Percentiles rank a stretch among this genome's conserved stretches.
phyloP scores from a whole-genome alignment of 1,139 yeast species.

The Chernovozyma aurita region DNA sequence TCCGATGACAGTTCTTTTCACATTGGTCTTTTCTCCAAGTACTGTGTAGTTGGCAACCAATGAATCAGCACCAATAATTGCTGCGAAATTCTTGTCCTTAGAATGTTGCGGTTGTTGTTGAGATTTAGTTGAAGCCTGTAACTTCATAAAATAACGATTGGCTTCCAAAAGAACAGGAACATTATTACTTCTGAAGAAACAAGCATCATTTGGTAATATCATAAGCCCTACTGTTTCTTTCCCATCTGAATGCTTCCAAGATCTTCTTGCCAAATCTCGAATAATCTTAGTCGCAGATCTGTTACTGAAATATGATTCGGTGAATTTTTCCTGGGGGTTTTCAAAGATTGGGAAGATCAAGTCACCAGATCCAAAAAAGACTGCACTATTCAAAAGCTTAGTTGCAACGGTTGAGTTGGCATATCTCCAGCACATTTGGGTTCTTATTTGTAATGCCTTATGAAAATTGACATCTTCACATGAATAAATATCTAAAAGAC shows the following conservation, averaged over 20 bases:
- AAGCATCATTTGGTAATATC: slow-evolving; percentile 58
- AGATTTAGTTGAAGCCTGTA: slow-evolving; percentile 36
- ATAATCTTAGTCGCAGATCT: slow-evolving; percentile 65
- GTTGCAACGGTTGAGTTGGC: slow-evolving; percentile 77
- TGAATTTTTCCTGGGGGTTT: slow-evolving; percentile 25
- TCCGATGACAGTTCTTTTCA: slow-evolving; percentile 79
- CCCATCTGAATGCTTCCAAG: slow-evolving; percentile 75
- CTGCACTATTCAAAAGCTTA: slow-evolving; percentile 67
- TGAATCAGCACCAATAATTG: slow-evolving; percentile 87
- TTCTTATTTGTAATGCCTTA: slow-evolving; percentile 70
- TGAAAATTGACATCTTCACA: slow-evolving; percentile 61
- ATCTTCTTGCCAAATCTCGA: slow-evolving; percentile 83
- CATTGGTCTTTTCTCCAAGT: slow-evolving; percentile 75
- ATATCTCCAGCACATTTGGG: slow-evolving; percentile 86
- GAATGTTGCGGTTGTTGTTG: slow-evolving; percentile 34
- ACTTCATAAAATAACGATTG: slow-evolving; percentile 71
- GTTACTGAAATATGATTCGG: slow-evolving; percentile 33
- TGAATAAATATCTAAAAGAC: slow-evolving; percentile 67
- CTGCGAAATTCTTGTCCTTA: slow-evolving; percentile 52
- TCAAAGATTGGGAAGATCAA: slow-evolving; percentile 41
- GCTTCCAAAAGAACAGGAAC: slow-evolving; percentile 85
- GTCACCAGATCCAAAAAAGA: slow-evolving; percentile 64
- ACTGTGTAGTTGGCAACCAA: slow-evolving; percentile 56
- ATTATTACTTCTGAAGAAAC: slow-evolving; percentile 74
- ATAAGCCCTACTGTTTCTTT: slow-evolving; percentile 62